These are phyloP conservation scores for Rhizopogon roseolus DNA, from an alignment of 768 basidiomycete species.

Conservation along the genomic window DNA sequence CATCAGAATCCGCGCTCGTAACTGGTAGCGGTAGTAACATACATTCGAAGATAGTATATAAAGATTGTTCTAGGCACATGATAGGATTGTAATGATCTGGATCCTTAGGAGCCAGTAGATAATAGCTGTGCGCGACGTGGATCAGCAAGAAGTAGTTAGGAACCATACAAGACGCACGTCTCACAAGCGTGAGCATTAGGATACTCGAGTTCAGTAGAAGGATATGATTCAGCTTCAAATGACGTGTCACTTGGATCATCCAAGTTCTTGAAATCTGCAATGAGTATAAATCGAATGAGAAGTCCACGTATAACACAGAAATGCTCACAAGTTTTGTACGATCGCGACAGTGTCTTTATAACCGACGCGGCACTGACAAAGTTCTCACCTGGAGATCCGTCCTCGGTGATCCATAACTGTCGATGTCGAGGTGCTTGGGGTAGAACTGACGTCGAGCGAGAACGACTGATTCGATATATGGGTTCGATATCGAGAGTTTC, in stretches of 20 bases:
- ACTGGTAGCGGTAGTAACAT: slow-evolving; percentile 2
- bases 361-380: slow-evolving; percentile 64
- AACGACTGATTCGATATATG: slow-evolving; percentile 52
- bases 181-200: slow-evolving; percentile 68
- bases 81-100: slow-evolving; percentile 86
- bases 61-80: slow-evolving; percentile 66
- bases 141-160: background rate
- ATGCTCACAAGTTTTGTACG: slow-evolving; percentile 65
- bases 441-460: slow-evolving; percentile 59
- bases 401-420: slow-evolving; percentile 48
- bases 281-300: slow-evolving; percentile 10
- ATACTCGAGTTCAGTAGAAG: slow-evolving; percentile 72
- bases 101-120: slow-evolving; percentile 77
- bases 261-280: slow-evolving; percentile 65
- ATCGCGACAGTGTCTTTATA: slow-evolving; percentile 56
- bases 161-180: slow-evolving; percentile 37
- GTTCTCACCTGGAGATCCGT: slow-evolving; percentile 44
- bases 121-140: slow-evolving; percentile 44
- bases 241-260: slow-evolving; percentile 55
- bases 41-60: slow-evolving; percentile 74
- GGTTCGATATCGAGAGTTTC: slow-evolving; percentile 45
- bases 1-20: slow-evolving; percentile 4
- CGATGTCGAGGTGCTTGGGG: slow-evolving; percentile 26
- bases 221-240: slow-evolving; percentile 61
- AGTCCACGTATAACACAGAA: background rate